Evolutionary conservation across 106 monocot genomes (phyloP), one percentile per base, ranked within the genome.

Genomic region (Dendrobium catenatum): DNA sequence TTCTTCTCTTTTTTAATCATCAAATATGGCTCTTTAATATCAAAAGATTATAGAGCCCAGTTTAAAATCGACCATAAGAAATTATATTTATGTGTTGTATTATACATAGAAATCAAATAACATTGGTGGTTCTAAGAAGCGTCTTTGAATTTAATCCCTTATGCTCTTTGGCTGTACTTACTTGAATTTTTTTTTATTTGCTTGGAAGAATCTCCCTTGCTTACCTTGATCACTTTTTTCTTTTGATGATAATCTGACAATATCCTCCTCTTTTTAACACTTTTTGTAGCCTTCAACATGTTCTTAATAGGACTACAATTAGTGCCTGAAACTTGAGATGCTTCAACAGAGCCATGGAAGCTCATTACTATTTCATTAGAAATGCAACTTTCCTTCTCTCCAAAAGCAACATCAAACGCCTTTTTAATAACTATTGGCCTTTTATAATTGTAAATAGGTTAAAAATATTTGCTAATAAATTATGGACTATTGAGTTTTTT

Each of bases 361-460:
- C 61, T 84, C 37, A 90, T 86, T 0, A 85, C 82, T 43, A 89
- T 85, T 79, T 95, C 93, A 82, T 95, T 95, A 64, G 93, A 95
- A 4, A 89, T 91, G 81, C 95, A 93, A 59, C 91, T 93, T 64
- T 93, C 95, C 76, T 85, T 92, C 72, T 85, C 92, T 82, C 88
- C 95, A 24, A 80, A 22, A 22, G 86, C 81, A 27, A 91, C 44
- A 82, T 89, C 93, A 40, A 85, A 56, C 46, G 82, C 31, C 31
- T 31, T 31, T 31, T 31, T 31, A 31, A 31, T 31, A 31, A 31
- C 31, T 31, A 31, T 31, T 4, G 81, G 43, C 51, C 84, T 88
- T 44, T 56, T 77, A 18, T 81, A 47, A 40, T 42, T 42, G 4
- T 26, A 78, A 24, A 81, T 42, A 22, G 80, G 73, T 41, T 89